Percentiles rank a stretch among this genome's conserved stretches.
Conservation (phyloP, 495 filamentous ascomycete genomes). For the Aspergillus haitiensis region DNA sequence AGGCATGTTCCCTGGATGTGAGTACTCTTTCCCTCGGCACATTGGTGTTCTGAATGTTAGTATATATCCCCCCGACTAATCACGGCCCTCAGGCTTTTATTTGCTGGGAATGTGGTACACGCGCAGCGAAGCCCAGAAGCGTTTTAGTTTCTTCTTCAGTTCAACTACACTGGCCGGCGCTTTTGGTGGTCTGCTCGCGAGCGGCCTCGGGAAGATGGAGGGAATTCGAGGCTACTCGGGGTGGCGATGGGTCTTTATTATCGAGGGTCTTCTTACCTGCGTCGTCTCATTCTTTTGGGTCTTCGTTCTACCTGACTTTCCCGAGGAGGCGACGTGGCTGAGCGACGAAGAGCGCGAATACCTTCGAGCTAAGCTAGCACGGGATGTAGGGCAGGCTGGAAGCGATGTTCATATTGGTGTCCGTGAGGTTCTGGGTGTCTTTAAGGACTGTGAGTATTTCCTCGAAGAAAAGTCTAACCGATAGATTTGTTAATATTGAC, state of each 20-base stretch:
- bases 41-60: not conserved
- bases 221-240: constrained; percentile 66
- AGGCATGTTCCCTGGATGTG: constrained; percentile 79
- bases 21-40: constrained; percentile 13
- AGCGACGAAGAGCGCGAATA: constrained; percentile 72
- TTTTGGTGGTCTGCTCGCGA: constrained; percentile 81
- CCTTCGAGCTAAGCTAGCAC: constrained; percentile 68
- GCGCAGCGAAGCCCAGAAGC: constrained; percentile 79
- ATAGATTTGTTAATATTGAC: constrained; percentile 18
- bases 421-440: constrained; percentile 65
- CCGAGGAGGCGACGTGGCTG: constrained; percentile 60
- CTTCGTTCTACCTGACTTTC: constrained; percentile 81
- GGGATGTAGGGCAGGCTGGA: constrained; percentile 76
- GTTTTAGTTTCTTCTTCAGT: constrained; percentile 88
- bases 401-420: constrained; percentile 62
- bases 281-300: constrained; percentile 71
- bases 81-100: constrained; percentile 61
- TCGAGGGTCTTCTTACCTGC: constrained; percentile 74
- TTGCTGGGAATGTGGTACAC: constrained; percentile 88
- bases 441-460: constrained; percentile 67
- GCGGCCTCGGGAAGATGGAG: constrained; percentile 76
- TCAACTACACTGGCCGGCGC: constrained; percentile 81
- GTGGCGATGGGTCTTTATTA: constrained; percentile 81
- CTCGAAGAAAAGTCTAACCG: not conserved
- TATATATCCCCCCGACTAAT: constrained; percentile 10